Conservation (phyloP, 2,329 filamentous ascomycete species). For the Colletotrichum spinosum region DNA sequence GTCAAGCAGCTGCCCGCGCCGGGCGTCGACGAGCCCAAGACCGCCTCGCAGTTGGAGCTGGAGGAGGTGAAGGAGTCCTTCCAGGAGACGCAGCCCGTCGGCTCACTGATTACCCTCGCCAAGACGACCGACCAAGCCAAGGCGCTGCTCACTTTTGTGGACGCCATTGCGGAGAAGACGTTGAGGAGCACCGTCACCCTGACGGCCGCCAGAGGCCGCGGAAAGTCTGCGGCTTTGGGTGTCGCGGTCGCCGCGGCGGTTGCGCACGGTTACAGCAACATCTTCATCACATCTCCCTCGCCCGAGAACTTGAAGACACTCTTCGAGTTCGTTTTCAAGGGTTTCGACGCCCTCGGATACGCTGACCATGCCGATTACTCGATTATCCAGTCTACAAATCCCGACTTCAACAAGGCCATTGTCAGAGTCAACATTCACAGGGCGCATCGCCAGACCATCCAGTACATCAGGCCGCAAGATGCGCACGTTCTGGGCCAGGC, state of each 20-base stretch:
- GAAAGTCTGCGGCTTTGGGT: conserved; percentile 96
- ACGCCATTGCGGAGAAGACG: conserved; percentile 96
- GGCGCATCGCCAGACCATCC: conserved; percentile 95
- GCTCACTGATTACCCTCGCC: conserved; percentile 84
- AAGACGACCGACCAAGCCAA: conserved; percentile 96
- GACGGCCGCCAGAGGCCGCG: conserved; percentile 92
- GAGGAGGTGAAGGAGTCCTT: conserved; percentile 89
- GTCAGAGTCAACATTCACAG: conserved; percentile 96
- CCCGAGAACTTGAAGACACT: conserved; percentile 98
- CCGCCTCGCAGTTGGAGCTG: conserved; percentile 79
- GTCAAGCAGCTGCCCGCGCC: conserved; percentile 85
- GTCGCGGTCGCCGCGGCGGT: conserved; percentile 94
- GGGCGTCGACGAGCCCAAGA: conserved; percentile 79
- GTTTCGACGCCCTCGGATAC: conserved; percentile 94
- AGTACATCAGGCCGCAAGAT: conserved; percentile 98
- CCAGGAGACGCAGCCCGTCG: conserved; percentile 86
- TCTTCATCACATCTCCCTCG: conserved; percentile 97
- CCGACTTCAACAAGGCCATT: conserved; percentile 98
- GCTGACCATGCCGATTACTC: conserved; percentile 97
- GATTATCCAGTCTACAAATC: conserved; percentile 97
- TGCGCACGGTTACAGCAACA: conserved; percentile 97
- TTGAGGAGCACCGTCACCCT: conserved; percentile 92
- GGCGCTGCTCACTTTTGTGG: conserved; percentile 95
- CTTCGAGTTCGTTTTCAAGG: conserved; percentile 98
- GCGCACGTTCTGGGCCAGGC: conserved; percentile 95